Evolutionary conservation across 1,284 basidiomycete genomes (phyloP).

Genomic region (Malassezia brasiliensis): DNA sequence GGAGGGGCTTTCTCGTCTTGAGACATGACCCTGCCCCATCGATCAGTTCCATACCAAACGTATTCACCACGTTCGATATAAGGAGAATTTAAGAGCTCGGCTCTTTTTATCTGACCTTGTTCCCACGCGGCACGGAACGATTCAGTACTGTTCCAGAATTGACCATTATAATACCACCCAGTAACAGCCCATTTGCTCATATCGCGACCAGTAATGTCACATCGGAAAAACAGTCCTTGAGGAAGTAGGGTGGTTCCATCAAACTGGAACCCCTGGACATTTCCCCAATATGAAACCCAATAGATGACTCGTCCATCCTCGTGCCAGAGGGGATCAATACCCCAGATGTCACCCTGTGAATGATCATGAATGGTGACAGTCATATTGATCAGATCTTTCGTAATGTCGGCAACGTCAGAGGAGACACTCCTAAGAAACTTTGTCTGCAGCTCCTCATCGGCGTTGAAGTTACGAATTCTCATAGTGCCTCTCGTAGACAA

Average conservation of each 20-base stretch:
- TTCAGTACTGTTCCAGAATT: constrained; percentile 35
- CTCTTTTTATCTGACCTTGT: constrained; percentile 26
- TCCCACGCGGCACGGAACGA: constrained; percentile 44
- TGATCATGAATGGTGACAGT: neutral
- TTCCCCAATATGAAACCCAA: constrained; percentile 13
- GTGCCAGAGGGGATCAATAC: constrained; percentile 45
- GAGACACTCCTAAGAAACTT: neutral
- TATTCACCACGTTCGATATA: neutral
- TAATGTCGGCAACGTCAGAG: constrained; percentile 30
- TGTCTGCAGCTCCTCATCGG: neutral
- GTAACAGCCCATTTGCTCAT: constrained; percentile 27
- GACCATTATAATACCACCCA: constrained; percentile 26
- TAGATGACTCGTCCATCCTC: constrained; percentile 23
- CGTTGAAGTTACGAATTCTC: neutral
- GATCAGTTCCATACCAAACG: neutral
- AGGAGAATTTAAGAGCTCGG: constrained; percentile 1
- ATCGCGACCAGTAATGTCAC: constrained; percentile 41
- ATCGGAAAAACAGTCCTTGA: constrained; percentile 35
- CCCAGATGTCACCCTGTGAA: constrained; percentile 16
- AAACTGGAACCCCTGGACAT: constrained; percentile 10
- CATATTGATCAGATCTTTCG: constrained; percentile 29
- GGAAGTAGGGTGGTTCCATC: constrained; percentile 31
- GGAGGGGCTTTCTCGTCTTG: constrained; percentile 41
- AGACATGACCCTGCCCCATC: constrained; percentile 18
- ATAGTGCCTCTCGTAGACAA: constrained; percentile 9